Evolutionary conservation across 2,329 filamentous ascomycete species (phyloP).

Genomic region (Trichoderma sp.): DNA sequence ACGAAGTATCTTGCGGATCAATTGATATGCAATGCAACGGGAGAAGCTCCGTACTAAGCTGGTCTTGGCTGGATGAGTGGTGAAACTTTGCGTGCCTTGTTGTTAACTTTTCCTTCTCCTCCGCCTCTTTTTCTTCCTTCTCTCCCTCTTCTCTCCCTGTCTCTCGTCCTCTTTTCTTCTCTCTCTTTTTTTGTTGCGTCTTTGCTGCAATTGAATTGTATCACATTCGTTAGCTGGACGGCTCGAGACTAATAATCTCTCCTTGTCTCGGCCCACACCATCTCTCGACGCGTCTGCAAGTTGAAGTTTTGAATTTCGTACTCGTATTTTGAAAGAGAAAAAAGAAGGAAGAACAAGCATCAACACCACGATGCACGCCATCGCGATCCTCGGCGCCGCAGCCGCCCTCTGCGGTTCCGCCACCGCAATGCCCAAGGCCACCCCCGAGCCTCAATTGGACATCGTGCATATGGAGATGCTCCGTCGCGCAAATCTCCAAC

Average conservation of each 20-base stretch:
- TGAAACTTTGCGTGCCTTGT: conserved; percentile 7
- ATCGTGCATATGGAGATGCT: neutral
- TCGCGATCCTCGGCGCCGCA: conserved; percentile 32
- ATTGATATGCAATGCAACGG: neutral
- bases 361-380: conserved; percentile 35
- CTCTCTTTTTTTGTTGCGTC: neutral
- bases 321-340: neutral
- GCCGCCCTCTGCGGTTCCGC: conserved; percentile 31
- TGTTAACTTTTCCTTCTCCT: neutral
- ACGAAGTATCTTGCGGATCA: neutral
- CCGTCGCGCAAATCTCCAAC: neutral
- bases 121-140: neutral
- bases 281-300: neutral
- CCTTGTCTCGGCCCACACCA: neutral
- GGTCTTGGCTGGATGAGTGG: neutral
- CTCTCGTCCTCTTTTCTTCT: neutral
- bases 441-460: conserved; percentile 16
- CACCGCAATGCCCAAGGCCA: conserved; percentile 34
- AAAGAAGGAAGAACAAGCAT: neutral
- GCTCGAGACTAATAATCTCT: neutral
- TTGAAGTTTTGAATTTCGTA: neutral
- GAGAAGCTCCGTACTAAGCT: neutral
- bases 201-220: neutral
- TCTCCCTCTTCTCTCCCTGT: neutral
- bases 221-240: neutral